Percentiles rank a stretch among this genome's conserved stretches.
phyloP scores from a whole-genome alignment of 176 grass and related monocot genomes.

The Lolium multiflorum region DNA sequence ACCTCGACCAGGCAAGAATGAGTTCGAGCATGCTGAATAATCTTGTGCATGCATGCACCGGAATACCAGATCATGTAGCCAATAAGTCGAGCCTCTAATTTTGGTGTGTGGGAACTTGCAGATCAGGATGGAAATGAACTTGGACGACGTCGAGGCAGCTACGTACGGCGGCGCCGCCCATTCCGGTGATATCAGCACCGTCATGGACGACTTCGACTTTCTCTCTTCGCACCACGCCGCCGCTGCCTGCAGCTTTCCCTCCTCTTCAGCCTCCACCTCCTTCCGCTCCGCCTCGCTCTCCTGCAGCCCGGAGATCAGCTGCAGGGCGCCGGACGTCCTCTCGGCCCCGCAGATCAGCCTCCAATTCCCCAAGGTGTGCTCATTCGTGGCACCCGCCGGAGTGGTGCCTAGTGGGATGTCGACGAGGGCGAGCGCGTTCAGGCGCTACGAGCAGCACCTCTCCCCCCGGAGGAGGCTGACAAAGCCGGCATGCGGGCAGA shows the following conservation, averaged over 20 bases:
- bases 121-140: conserved; percentile 57
- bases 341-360: not conserved
- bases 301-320: conserved; percentile 40
- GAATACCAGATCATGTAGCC: not conserved
- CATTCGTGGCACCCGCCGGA: not conserved
- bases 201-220: conserved; percentile 23
- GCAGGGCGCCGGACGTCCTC: conserved; percentile 3
- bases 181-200: not conserved
- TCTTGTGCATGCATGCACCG: not conserved
- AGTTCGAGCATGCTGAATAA: not conserved
- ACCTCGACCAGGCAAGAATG: too few species aligned
- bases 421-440: conserved; percentile 44
- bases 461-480: conserved; percentile 1
- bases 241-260: not conserved
- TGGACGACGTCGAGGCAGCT: conserved; percentile 36
- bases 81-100: not conserved
- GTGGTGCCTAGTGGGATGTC: not conserved
- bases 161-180: not conserved
- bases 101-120: conserved; percentile 18
- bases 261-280: conserved; percentile 33
- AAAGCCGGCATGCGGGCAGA: too few species aligned
- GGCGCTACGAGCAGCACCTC: conserved; percentile 55
- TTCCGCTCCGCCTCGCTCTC: conserved; percentile 47
- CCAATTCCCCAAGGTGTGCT: conserved; percentile 46
- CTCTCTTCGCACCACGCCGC: not conserved